Percentiles rank a stretch among this genome's conserved stretches.
Conservation (phyloP, 2,329 filamentous ascomycete genomes). For the Neopestalotiopsis clavispora region DNA sequence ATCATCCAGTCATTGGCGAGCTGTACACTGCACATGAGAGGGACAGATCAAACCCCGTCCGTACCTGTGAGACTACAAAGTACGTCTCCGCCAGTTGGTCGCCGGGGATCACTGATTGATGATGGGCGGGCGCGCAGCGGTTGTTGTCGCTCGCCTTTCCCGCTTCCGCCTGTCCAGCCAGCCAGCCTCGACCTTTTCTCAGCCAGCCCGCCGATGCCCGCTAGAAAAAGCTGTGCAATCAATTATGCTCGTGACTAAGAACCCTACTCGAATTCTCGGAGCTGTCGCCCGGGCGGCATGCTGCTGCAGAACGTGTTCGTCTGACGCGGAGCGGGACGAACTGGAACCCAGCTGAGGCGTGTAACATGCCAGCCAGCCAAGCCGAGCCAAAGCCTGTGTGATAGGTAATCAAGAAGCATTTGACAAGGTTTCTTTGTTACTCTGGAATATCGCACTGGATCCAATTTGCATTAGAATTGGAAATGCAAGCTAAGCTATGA, state of each 20-base stretch:
- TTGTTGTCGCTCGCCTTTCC: neutral
- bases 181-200: neutral
- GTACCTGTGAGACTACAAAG: neutral
- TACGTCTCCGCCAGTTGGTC: neutral
- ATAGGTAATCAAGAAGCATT: neutral
- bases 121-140: neutral
- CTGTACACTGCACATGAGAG: neutral
- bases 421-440: neutral
- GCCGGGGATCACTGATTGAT: neutral
- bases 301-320: neutral
- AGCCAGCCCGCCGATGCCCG: neutral
- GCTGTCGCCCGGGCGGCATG: neutral
- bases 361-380: neutral
- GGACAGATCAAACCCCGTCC: neutral
- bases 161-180: neutral
- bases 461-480: neutral
- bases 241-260: conserved; percentile 8
- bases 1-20: neutral
- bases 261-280: neutral
- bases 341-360: neutral
- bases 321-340: neutral
- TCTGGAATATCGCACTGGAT: neutral
- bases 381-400: neutral
- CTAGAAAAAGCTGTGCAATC: neutral
- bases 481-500: neutral